phyloP scores from a whole-genome alignment of 2,329 filamentous ascomycete species.

The Calonectria pseudoturangicola region DNA sequence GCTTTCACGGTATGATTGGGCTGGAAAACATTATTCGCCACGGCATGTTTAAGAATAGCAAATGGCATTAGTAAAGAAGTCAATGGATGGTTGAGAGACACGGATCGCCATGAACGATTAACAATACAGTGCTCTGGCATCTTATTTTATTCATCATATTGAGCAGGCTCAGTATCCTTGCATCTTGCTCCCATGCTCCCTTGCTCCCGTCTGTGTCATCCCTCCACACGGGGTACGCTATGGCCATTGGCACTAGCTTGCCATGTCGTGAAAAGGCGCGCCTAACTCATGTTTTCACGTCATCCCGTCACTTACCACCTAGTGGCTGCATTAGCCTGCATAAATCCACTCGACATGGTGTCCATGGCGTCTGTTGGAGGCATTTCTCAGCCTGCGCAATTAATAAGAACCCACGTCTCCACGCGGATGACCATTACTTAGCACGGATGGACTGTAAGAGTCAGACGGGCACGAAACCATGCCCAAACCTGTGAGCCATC shows the following conservation, averaged over 20 bases:
- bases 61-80: background rate
- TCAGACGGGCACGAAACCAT: conserved; percentile 13
- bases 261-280: conserved; percentile 28
- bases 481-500: background rate
- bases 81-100: background rate
- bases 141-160: background rate
- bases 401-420: conserved; percentile 14
- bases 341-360: background rate
- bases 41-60: too few species aligned
- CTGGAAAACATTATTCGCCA: background rate
- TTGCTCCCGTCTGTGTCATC: background rate
- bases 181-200: too few species aligned
- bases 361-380: background rate
- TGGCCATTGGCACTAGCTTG: conserved; percentile 11
- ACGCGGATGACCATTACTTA: background rate
- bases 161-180: background rate
- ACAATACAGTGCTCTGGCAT: background rate
- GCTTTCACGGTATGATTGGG: too few species aligned
- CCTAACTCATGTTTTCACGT: conserved; percentile 9
- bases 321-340: conserved; percentile 13
- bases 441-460: background rate
- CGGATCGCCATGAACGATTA: background rate
- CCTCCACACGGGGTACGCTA: background rate
- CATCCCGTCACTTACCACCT: conserved; percentile 4
- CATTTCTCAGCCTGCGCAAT: conserved; percentile 16